Conservation (phyloP, 768 basidiomycete genomes). For the Suillus paluster region DNA sequence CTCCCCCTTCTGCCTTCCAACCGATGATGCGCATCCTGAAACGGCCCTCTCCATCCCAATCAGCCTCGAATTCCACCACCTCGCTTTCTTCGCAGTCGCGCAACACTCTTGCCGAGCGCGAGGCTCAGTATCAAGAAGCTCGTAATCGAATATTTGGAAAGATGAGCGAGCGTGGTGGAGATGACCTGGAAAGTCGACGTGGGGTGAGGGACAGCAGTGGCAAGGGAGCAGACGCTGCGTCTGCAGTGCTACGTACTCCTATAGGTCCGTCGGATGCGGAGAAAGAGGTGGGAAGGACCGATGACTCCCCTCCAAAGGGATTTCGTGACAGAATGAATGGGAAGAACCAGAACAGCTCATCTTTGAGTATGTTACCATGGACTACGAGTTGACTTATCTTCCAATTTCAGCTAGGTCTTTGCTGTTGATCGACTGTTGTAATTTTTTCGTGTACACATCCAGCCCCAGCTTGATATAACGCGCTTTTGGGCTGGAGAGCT, state of each 20-base stretch:
- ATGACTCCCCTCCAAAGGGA: conserved; percentile 25
- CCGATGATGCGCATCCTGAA: conserved; percentile 74
- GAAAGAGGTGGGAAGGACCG: conserved; percentile 7
- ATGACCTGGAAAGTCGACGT: not conserved
- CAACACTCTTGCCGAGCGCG: conserved; percentile 59
- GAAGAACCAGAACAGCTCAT: conserved; percentile 14
- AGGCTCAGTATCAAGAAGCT: conserved; percentile 74
- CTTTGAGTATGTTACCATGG: not conserved
- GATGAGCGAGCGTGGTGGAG: conserved; percentile 16
- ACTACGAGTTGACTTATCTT: not conserved
- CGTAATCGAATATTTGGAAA: conserved; percentile 72
- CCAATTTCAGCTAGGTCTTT: not conserved
- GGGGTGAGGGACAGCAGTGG: conserved; percentile 5
- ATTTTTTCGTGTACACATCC: not conserved
- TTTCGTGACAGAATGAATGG: conserved; percentile 30
- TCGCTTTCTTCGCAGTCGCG: conserved; percentile 25
- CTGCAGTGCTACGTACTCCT: conserved; percentile 35
- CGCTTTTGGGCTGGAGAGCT: not conserved
- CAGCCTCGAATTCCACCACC: conserved; percentile 20
- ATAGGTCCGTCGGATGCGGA: conserved; percentile 30
- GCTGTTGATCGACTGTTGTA: not conserved
- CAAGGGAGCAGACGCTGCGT: not conserved
- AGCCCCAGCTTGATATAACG: not conserved
- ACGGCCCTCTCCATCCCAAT: conserved; percentile 50
- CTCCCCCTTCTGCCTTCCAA: conserved; percentile 60